A percentile compares a stretch with the other conserved stretches of the same genome.
Evolutionary conservation across 352 stramenopile genomes (phyloP).

Genomic region (Lagenidium sp.): DNA sequence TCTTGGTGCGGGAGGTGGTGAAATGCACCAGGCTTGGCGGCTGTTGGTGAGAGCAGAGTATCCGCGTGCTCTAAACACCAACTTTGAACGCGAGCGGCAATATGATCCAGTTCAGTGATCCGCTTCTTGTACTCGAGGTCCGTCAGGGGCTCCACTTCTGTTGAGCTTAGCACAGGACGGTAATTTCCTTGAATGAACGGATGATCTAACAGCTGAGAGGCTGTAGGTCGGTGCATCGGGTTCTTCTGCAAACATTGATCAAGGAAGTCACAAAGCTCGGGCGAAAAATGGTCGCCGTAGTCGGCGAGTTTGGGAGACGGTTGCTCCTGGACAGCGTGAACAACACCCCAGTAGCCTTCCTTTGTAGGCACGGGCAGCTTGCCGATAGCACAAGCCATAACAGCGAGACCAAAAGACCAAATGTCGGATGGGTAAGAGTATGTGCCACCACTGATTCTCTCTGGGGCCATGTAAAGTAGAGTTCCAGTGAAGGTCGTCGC

Average conservation of each 20-base stretch:
- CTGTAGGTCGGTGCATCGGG: slow-evolving; percentile 44
- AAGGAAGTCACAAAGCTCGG: slow-evolving; percentile 66
- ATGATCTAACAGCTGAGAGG: slow-evolving; percentile 45
- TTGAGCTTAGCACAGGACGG: slow-evolving; percentile 18
- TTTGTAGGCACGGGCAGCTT: slow-evolving; percentile 74
- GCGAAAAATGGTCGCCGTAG: slow-evolving; percentile 56
- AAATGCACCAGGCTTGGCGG: slow-evolving; percentile 6
- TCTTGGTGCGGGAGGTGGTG: slow-evolving; percentile 12
- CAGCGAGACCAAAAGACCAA: slow-evolving; percentile 70
- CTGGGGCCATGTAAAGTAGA: slow-evolving; percentile 90
- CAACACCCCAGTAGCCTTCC: slow-evolving; percentile 86
- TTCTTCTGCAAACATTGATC: slow-evolving; percentile 78
- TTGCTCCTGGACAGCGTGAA: slow-evolving; percentile 76
- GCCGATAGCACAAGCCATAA: slow-evolving; percentile 86
- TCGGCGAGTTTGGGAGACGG: slow-evolving; percentile 54
- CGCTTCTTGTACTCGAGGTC: slow-evolving; percentile 15
- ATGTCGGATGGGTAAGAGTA: slow-evolving; percentile 86
- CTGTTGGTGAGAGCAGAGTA: slow-evolving; percentile 19
- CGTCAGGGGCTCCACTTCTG: slow-evolving; percentile 9
- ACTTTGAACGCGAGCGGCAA: slow-evolving; percentile 34
- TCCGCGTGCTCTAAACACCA: slow-evolving; percentile 48
- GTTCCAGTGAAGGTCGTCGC: slow-evolving; percentile 89
- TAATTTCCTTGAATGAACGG: slow-evolving; percentile 64
- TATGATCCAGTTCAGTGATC: slow-evolving; percentile 30
- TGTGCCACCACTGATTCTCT: slow-evolving; percentile 87